Base-by-base conservation (phyloP, 225 moss, liverwort and hornwort species). In the Bryum argenteum region DNA sequence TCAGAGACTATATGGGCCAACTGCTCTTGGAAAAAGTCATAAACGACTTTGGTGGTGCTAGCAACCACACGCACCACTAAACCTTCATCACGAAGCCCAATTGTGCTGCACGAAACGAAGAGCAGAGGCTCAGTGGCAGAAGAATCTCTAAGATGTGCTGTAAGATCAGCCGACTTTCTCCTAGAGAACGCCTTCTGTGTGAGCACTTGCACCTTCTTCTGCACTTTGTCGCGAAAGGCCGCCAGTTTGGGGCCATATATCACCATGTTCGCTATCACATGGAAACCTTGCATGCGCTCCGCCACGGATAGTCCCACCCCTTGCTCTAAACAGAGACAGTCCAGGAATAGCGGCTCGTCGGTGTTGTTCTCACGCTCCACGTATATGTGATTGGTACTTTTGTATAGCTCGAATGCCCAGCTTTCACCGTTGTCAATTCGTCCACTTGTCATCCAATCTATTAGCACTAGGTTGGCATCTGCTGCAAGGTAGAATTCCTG, bases 391-490 rank as follows among this genome's bases (percentile, higher is more conserved):
- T 98, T 98, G 1, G 86, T 87, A 63, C 94, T 94, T 50, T 81
- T 92, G 83, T 94, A 98, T 51, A 71, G 58, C 40, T 84, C 91
- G 33, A 98, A 98, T 45, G 58, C 78, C 98, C 94, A 98, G 47
- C 74, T 79, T 84, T 98, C 94, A 18, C 89, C 91, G 24, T 88
- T 87, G 28, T 89, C 89, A 40, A 90, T 72, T 45, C 92, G 86
- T n/a, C 94, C 98, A 54, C 94, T 88, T 10, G 92, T 91, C 83
- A 98, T 75, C 98, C 98, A 94, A 70, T 98, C 98, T 56, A 98
- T 88, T 47, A 98, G 85, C 51, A 98, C 80, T 33, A 98, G 28
- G 75, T 88, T 94, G 11, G 87, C 82, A 19, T 89, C 87, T 5
- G 77, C 63, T 52, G 85, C 84, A 45, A 94, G 81, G 71, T 88